Conservation (phyloP, 805 yeast genomes). For the Myxozyma mucilagina region DNA sequence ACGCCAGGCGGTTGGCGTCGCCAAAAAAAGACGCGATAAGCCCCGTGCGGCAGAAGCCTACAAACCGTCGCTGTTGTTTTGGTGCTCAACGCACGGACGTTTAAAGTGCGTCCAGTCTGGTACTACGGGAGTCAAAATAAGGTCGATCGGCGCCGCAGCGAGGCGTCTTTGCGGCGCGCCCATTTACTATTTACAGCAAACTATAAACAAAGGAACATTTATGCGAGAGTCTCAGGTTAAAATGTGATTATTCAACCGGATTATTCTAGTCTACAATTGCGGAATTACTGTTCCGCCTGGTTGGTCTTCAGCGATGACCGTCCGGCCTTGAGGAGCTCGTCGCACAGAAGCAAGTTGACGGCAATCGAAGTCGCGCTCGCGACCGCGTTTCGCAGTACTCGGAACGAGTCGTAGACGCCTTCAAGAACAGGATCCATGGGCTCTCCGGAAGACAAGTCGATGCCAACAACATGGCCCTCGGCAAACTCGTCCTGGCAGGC, state of each 20-base stretch:
- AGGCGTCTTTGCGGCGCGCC: conserved; percentile 5
- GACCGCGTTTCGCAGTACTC: conserved; percentile 90
- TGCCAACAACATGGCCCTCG: conserved; percentile 76
- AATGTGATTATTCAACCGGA: too few relatives aligned
- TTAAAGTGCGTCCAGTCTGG: not conserved
- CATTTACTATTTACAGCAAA: not conserved
- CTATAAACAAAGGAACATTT: not conserved
- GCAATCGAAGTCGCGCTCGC: conserved; percentile 94
- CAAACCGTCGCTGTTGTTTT: not conserved
- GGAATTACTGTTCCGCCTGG: conserved; percentile 13
- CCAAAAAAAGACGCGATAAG: not conserved
- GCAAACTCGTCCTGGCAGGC: conserved; percentile 85
- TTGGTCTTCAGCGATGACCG: conserved; percentile 81
- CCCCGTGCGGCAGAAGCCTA: not conserved
- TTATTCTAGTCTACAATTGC: too few relatives aligned
- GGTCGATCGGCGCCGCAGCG: conserved; percentile 1
- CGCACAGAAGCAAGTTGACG: conserved; percentile 86
- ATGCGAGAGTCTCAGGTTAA: not conserved
- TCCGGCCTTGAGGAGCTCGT: conserved; percentile 95
- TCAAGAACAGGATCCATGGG: conserved; percentile 92
- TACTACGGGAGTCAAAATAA: not conserved
- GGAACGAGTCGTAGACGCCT: conserved; percentile 95
- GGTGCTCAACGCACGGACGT: not conserved
- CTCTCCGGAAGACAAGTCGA: conserved; percentile 87
- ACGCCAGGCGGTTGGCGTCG: not conserved